phyloP scores from a whole-genome alignment of 495 filamentous ascomycete species.

The Aspergillus taichungensis region DNA sequence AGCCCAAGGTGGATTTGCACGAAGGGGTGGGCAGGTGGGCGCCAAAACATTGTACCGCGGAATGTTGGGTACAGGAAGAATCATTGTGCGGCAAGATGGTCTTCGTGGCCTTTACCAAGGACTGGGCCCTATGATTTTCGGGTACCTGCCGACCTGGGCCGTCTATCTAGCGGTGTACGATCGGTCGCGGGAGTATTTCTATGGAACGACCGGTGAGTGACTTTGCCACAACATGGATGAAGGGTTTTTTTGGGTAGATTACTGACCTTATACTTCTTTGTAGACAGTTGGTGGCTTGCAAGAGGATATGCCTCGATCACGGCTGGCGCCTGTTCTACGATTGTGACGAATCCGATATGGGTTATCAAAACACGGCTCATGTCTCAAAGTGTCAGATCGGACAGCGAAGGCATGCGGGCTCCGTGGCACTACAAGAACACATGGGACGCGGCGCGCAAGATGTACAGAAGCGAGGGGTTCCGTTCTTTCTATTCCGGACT shows the following conservation, averaged over 20 bases:
- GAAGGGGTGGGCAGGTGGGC: slow-evolving; percentile 35
- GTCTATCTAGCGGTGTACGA: slow-evolving; percentile 97
- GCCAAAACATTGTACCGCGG: slow-evolving; percentile 63
- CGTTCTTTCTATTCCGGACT: slow-evolving; percentile 93
- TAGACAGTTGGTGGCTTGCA: slow-evolving; percentile 52
- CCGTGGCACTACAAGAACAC: slow-evolving; percentile 89
- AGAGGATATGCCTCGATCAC: slow-evolving; percentile 72
- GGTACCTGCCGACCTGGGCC: slow-evolving; percentile 95
- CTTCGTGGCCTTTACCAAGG: slow-evolving; percentile 88
- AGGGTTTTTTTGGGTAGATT: neutral
- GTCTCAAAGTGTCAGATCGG: slow-evolving; percentile 60
- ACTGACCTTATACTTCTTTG: slow-evolving; percentile 7
- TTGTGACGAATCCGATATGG: slow-evolving; percentile 99
- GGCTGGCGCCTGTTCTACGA: slow-evolving; percentile 84
- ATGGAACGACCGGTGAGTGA: slow-evolving; percentile 54
- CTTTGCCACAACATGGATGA: no score
- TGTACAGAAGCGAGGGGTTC: slow-evolving; percentile 85
- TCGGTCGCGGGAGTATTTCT: slow-evolving; percentile 64
- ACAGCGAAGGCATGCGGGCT: slow-evolving; percentile 46
- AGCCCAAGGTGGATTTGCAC: slow-evolving; percentile 75
- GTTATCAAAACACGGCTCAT: slow-evolving; percentile 98
- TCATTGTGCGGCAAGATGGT: slow-evolving; percentile 83
- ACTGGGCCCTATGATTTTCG: slow-evolving; percentile 84
- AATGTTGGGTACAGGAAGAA: slow-evolving; percentile 71
- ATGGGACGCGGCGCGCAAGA: slow-evolving; percentile 83